phyloP scores from a whole-genome alignment of 441 rosid genomes.

The Aleurites moluccanus region DNA sequence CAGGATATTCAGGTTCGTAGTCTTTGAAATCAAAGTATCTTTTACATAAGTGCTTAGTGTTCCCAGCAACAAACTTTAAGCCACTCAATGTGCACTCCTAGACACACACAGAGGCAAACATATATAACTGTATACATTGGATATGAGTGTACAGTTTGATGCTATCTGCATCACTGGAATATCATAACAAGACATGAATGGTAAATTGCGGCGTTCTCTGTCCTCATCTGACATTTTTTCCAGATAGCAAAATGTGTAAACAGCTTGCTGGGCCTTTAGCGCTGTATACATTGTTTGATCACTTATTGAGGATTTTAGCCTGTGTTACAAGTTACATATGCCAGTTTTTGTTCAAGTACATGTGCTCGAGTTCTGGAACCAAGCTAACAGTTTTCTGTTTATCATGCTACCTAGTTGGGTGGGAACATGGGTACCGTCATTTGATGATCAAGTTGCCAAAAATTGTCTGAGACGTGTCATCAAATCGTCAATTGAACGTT shows the following conservation, averaged over 20 bases:
- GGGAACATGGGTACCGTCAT: background rate
- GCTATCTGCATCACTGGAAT: background rate
- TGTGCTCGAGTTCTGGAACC: background rate
- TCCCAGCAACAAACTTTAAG: background rate
- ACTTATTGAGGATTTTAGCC: background rate
- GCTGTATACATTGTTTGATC: background rate
- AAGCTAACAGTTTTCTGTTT: background rate
- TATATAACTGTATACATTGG: background rate
- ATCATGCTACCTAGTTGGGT: background rate
- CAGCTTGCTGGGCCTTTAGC: background rate
- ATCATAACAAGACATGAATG: background rate
- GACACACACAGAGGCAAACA: background rate
- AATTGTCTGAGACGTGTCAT: background rate
- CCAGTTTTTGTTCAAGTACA: background rate
- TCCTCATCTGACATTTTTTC: background rate
- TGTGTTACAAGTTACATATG: background rate
- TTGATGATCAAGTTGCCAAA: background rate
- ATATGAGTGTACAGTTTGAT: background rate
- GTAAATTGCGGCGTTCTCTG: background rate
- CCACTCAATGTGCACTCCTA: background rate
- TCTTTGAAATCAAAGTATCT: conserved; percentile 5
- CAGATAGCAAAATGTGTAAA: background rate
- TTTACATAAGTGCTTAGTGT: background rate
- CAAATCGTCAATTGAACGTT: background rate
- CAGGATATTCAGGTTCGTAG: conserved; percentile 59